phyloP scores from a whole-genome alignment of 2,329 filamentous ascomycete genomes.

The Hymenoscyphus occultus region DNA sequence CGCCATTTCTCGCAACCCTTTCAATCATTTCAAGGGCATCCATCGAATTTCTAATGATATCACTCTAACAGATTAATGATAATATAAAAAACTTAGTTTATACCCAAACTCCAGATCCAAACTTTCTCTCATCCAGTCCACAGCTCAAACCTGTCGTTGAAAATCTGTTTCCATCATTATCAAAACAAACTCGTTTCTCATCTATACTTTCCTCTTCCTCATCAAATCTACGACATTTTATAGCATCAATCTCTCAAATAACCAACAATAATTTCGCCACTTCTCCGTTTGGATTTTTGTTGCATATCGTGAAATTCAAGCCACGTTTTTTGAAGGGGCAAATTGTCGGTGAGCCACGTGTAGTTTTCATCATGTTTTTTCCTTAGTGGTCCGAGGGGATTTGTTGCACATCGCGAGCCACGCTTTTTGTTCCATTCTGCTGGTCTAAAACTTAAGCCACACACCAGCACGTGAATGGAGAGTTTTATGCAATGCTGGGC shows the following conservation, averaged over 20 bases:
- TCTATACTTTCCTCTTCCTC: background rate
- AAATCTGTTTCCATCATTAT: no score
- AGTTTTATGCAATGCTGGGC: background rate
- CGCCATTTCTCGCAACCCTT: no score
- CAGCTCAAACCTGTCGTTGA: no score
- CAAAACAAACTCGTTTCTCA: background rate
- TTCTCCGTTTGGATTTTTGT: background rate
- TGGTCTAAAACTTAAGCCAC: background rate
- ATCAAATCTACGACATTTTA: background rate
- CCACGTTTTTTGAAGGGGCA: slow-evolving; percentile 13
- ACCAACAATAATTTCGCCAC: background rate
- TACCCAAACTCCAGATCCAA: no score
- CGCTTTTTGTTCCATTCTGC: slow-evolving; percentile 8
- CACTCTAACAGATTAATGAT: no score
- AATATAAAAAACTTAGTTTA: no score
- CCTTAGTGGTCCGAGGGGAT: slow-evolving; percentile 2
- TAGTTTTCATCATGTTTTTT: background rate
- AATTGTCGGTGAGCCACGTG: slow-evolving; percentile 17
- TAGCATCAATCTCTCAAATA: background rate
- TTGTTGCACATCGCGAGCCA: slow-evolving; percentile 16
- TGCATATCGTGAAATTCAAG: slow-evolving; percentile 8
- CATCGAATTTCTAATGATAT: no score
- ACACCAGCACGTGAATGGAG: background rate
- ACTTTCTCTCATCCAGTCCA: no score
- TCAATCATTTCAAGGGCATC: no score